Evolutionary conservation across 345 rosid species (phyloP), one percentile per base, ranked within the genome.

Genomic region (Passiflora organensis): DNA sequence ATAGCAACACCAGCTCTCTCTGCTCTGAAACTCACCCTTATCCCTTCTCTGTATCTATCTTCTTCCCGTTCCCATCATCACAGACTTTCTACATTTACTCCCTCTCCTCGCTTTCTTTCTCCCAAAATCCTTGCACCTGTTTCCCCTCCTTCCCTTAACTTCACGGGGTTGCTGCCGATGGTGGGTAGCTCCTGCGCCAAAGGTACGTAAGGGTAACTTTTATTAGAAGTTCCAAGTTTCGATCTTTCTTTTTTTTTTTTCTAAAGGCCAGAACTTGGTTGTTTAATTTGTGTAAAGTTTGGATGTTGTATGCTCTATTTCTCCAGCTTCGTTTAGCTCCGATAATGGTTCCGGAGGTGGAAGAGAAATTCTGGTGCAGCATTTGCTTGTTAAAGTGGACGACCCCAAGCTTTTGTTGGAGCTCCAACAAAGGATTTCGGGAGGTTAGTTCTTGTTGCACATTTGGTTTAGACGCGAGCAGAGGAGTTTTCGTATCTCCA

Each of bases 321-420:
- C 13, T 28, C 34, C 82, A 72, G 95, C 89, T 71, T 81, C 91
- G 1, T 78, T 75, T 55, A 80, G 80, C 64, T 51, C 83, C 32
- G 80, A 53, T 28, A 55, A 80, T 58, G 48, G 62, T 16, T 55
- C 72, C 46, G 79, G 53, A 65, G 67, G 53, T 48, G 72, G 55
- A 32, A 77, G 76, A 66, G 97, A 91, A 72, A 65, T 85, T 43
- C 59, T 87, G 64, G 96, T 91, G 58, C 89, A 91, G 63, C 96
- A 91, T 58, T 76, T 91, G 79, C 96, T 91, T 60, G 77, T 91
- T 18, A 83, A 87, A 77, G 84, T 76, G 67, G 80, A 75, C 45
- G 96, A 87, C 48, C 52, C 62, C 49, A 71, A 71, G 72, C 91
- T 87, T 47, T 65, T 91, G 56, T 17, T 55, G 21, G 81, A 83